These are phyloP conservation scores for Cystobasidium pallidum DNA, from an alignment of 1,284 basidiomycete species.

Conservation along the genomic window DNA sequence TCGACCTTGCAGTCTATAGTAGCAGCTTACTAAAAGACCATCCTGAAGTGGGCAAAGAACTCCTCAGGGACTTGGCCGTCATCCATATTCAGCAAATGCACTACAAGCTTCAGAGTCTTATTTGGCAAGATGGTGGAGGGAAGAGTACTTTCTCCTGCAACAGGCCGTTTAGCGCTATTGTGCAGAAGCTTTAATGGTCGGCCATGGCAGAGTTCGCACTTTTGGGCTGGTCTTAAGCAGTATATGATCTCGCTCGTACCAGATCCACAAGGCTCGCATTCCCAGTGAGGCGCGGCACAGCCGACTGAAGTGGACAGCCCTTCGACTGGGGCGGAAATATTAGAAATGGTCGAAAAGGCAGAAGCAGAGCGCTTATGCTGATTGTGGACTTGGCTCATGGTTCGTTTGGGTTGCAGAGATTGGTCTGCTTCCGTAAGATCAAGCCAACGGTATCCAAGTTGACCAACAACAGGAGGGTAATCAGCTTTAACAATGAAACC, in stretches of 20 bases:
- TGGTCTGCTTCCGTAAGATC: conserved; percentile 9
- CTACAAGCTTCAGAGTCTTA: conserved; percentile 31
- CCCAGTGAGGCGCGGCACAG: conserved; percentile 32
- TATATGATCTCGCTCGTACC: conserved; percentile 39
- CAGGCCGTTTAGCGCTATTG: not conserved
- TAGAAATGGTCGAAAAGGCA: conserved; percentile 10
- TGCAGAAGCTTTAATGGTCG: conserved; percentile 29
- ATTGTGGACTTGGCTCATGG: conserved; percentile 19
- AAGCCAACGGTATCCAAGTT: conserved; percentile 28
- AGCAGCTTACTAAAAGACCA: conserved; percentile 30
- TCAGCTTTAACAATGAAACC: conserved; percentile 39
- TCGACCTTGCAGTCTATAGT: not conserved
- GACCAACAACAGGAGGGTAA: conserved; percentile 35
- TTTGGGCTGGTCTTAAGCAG: conserved; percentile 20
- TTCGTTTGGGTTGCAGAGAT: conserved; percentile 3
- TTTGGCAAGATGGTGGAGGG: conserved; percentile 6
- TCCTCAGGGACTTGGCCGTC: conserved; percentile 22
- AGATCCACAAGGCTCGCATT: conserved; percentile 34
- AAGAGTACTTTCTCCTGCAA: not conserved
- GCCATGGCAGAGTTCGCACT: conserved; percentile 10
- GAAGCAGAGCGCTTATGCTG: conserved; percentile 14
- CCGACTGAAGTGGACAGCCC: not conserved
- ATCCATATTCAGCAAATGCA: conserved; percentile 26
- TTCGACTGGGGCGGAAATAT: conserved; percentile 21
- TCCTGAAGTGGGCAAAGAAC: conserved; percentile 39